Evolutionary conservation across 257 asterid species (phyloP), one percentile per base, ranked within the genome.

Genomic region (Nicotiana sylvestris): DNA sequence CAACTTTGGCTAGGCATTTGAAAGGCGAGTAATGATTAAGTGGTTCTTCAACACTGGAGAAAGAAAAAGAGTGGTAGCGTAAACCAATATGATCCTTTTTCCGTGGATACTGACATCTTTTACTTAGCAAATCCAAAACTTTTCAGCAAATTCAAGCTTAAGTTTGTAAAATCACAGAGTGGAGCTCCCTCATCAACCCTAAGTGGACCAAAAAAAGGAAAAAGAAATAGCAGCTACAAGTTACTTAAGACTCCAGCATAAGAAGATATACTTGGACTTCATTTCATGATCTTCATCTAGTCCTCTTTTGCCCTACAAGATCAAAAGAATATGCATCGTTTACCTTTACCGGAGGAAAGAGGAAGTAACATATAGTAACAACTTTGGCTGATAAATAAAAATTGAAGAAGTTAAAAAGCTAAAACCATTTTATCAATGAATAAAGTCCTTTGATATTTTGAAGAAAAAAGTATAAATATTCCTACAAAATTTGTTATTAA

Each of bases 301-400:
- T 89, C 92, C 88, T 82, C 81, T 91, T 83, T 85, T 74, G 88
- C 85, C 96, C 96, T 90, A 92, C 94, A 92, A 89, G 89, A 91
- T 60, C 82, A 88, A 88, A 82, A 88, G 80, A 74, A 74, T 86
- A 85, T 87, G 86, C 85, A 87, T 84, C 72, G 84, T 87, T 89
- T 88, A 74, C 80, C 80, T 51, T 74, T 51, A 49, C 64, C 12
- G 64, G 62, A 15, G 64, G 64, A 74, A 66, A 74, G 27, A 49
- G 64, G 80, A 74, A 74, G 80, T 51, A 74, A 74, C 64, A 74
- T 51, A 55, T 27, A 51, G 80, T 74, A 27, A 51, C 29, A 27
- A 27, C 12, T 49, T 7, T 27, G 61, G 25, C 62, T 74, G 43
- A 13, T 49, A 37, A 60, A 49, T 74, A 74, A 49, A 29, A 49